Evolutionary conservation across 192 early-diverging fungal species (phyloP), one percentile per base, ranked within the genome.

Genomic region (Entomortierella lignicola): DNA sequence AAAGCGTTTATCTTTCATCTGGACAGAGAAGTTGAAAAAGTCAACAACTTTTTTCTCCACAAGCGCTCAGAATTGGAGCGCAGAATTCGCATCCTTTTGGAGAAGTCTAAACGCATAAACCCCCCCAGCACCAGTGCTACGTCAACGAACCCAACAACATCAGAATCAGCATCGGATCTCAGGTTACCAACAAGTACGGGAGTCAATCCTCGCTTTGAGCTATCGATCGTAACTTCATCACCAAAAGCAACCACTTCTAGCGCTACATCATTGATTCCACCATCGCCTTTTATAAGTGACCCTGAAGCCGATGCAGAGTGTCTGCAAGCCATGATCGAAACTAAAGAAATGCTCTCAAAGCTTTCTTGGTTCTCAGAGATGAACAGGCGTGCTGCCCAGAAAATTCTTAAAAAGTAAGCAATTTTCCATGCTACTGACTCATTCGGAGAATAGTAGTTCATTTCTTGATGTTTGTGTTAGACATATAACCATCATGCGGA

Each of bases 1-100:
- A 84, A 84, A 80, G 89, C 87, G 17, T 94, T 95, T 81, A 91
- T 95, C 60, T 96, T 91, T 67, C 85, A 86, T 42, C 82, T 96
- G 51, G 95, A 96, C 63, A 84, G 94, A 69, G 95, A 96, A 60
- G 69, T 96, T 7, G 94, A 96, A 69, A 94, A 94, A 82, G 89
- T 94, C 79, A 92, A 96, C 50, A 80, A 83, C 11, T 94, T 94
- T 65, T 94, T 93, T 62, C 66, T 90, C 21, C 90, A 93, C 68
- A 95, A 95, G 63, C 91, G 92, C 60, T 81, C 85, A 12, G 91
- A 94, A 55, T 81, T 94, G 32, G 91, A 93, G 61, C 82, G 91
- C 4, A 85, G 92, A 6, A 84, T 94, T 43, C 84, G 89, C 60
- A 89, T 91, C 25, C 64, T 89, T 0, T 65, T 74, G 8, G 87